Evolutionary conservation across 345 rosid genomes (phyloP).

Genomic region (Arabidopsis suecica): DNA sequence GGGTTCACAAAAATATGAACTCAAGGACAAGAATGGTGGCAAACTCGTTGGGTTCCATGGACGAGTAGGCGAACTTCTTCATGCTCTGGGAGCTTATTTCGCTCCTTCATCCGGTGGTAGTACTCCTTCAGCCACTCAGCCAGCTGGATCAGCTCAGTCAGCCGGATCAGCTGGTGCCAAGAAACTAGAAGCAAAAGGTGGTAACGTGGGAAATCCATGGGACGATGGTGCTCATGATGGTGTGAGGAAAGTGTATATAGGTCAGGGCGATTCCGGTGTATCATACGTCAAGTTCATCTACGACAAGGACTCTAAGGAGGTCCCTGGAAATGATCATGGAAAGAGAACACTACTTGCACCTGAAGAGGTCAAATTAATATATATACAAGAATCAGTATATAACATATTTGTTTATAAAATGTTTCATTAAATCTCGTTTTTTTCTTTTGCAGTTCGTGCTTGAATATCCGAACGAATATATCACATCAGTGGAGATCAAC

Average conservation of each 20-base stretch:
- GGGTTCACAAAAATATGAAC: slow-evolving; percentile 30
- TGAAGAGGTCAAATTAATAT: slow-evolving; percentile 31
- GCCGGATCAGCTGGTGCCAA: slow-evolving; percentile 4
- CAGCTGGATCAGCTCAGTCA: not conserved
- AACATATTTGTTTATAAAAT: too few relatives aligned
- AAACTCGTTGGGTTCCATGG: slow-evolving; percentile 47
- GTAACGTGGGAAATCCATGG: slow-evolving; percentile 35
- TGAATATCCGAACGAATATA: slow-evolving; percentile 34
- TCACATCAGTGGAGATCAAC: slow-evolving; percentile 22
- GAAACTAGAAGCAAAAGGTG: slow-evolving; percentile 41
- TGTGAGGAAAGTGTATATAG: slow-evolving; percentile 35
- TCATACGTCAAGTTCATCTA: slow-evolving; percentile 33
- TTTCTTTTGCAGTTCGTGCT: slow-evolving; percentile 25
- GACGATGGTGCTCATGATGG: slow-evolving; percentile 42
- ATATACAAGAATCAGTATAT: not conserved
- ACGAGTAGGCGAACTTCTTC: slow-evolving; percentile 34
- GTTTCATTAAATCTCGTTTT: too few relatives aligned
- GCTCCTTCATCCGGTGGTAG: slow-evolving; percentile 27
- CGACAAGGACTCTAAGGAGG: slow-evolving; percentile 33
- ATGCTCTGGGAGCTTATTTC: slow-evolving; percentile 46
- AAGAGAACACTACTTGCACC: slow-evolving; percentile 36
- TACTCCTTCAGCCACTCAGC: slow-evolving; percentile 1
- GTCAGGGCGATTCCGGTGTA: slow-evolving; percentile 39
- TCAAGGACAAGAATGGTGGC: slow-evolving; percentile 36
- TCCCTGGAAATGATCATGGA: slow-evolving; percentile 32